Evolutionary conservation across 1,284 basidiomycete genomes (phyloP).

Genomic region (Trichosporon faecale): DNA sequence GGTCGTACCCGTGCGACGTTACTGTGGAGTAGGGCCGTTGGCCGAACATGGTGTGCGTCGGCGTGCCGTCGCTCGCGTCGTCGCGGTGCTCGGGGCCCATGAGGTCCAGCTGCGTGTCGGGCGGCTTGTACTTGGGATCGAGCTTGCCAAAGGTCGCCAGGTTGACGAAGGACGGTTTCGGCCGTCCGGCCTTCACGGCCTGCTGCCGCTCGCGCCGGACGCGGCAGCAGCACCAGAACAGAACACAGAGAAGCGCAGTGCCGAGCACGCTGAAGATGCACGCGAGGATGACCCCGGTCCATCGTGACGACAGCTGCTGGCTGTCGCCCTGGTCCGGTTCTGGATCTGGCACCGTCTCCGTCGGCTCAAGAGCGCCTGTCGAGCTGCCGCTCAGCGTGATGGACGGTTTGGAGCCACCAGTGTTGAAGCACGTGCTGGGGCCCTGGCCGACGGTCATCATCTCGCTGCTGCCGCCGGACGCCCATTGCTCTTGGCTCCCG

Average conservation of each 20-base stretch:
- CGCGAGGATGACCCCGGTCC: constrained; percentile 54
- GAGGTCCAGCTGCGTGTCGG: constrained; percentile 29
- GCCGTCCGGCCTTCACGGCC: constrained; percentile 15
- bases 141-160: constrained; percentile 16
- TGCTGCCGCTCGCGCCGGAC: constrained; percentile 29
- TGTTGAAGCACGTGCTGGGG: constrained; percentile 28
- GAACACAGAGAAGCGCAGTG: constrained; percentile 41
- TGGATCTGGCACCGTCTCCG: not conserved
- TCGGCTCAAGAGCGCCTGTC: constrained; percentile 8
- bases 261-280: constrained; percentile 56
- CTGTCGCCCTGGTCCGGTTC: not conserved
- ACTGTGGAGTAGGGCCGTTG: not conserved
- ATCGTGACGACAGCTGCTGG: not conserved
- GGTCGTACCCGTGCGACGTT: not conserved
- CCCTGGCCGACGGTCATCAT: constrained; percentile 51
- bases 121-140: constrained; percentile 11
- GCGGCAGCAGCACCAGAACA: constrained; percentile 51
- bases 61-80: constrained; percentile 13
- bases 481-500: constrained; percentile 46
- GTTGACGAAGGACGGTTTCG: constrained; percentile 17
- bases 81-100: constrained; percentile 15
- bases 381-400: constrained; percentile 29
- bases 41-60: constrained; percentile 1
- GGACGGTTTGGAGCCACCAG: constrained; percentile 29
- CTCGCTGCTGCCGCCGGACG: constrained; percentile 42